Evolutionary conservation across 352 stramenopile genomes (phyloP).

Genomic region (Globisporangium cylindrosporum): DNA sequence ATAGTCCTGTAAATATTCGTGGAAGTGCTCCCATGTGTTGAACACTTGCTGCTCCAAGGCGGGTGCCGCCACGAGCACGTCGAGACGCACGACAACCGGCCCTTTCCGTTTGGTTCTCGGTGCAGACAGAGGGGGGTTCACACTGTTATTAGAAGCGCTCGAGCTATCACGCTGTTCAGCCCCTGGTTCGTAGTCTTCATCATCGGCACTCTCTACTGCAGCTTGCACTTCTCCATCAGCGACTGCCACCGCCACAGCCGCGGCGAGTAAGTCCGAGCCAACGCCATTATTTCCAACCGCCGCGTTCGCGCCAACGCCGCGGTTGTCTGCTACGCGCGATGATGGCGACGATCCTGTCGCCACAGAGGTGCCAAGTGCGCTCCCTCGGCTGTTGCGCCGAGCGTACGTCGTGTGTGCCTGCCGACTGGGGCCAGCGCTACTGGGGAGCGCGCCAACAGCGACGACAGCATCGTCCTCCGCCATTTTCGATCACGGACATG

Average conservation of each 20-base stretch:
- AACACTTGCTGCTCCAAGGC: constrained; percentile 23
- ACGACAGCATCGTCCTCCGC: background rate
- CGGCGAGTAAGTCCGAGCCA: background rate
- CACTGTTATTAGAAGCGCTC: background rate
- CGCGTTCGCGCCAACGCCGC: background rate
- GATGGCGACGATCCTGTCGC: background rate
- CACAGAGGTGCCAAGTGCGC: background rate
- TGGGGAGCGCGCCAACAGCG: background rate
- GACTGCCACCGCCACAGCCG: background rate
- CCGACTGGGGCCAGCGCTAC: background rate
- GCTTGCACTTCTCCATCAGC: background rate
- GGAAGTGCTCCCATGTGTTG: constrained; percentile 30
- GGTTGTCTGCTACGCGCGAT: background rate
- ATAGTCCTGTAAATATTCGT: constrained; percentile 21
- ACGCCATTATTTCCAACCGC: background rate
- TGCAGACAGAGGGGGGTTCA: background rate
- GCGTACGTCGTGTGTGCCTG: background rate
- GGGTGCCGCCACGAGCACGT: constrained; percentile 19
- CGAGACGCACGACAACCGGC: constrained; percentile 21
- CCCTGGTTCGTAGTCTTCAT: background rate
- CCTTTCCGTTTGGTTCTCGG: background rate
- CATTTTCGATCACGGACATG: background rate
- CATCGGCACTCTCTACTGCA: background rate
- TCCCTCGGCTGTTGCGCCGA: background rate
- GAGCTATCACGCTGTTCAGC: background rate